Conservation (phyloP, 2,329 filamentous ascomycete genomes). For the Alternaria triticimaculans region DNA sequence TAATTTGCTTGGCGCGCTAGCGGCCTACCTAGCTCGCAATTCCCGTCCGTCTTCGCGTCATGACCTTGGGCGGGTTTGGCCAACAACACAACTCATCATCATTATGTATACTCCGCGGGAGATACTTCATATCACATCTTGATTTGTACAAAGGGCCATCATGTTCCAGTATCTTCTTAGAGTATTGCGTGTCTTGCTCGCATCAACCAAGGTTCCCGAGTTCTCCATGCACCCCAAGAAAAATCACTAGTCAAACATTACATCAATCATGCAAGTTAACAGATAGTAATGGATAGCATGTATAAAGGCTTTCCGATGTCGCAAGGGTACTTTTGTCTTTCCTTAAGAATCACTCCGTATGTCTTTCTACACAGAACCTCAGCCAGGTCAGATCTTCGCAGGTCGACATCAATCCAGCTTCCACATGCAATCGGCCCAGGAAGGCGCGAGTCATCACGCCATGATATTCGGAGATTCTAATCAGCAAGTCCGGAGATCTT, state of each 20-base stretch:
- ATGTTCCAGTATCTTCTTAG: neutral
- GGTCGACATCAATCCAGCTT: neutral
- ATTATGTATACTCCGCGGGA: neutral
- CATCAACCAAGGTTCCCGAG: neutral
- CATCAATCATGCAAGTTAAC: neutral
- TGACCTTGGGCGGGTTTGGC: neutral
- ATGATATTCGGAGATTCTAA: neutral
- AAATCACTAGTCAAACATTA: neutral
- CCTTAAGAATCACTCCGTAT: neutral
- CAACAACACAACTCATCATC: neutral
- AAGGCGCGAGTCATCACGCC: neutral
- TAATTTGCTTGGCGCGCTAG: slow-evolving; percentile 14
- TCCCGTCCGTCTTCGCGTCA: neutral
- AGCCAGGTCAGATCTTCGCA: neutral
- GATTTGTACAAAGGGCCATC: neutral
- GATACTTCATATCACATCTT: neutral
- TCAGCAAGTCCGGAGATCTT: neutral
- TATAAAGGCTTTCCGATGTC: neutral
- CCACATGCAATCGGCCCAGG: neutral
- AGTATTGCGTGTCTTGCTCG: neutral
- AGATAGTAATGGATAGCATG: neutral
- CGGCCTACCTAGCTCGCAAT: neutral
- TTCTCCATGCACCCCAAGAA: neutral
- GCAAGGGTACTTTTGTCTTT: neutral
- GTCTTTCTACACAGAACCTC: neutral